Base-by-base conservation (phyloP, 169 alveolate genomes). In the Plasmodium ovale region DNA sequence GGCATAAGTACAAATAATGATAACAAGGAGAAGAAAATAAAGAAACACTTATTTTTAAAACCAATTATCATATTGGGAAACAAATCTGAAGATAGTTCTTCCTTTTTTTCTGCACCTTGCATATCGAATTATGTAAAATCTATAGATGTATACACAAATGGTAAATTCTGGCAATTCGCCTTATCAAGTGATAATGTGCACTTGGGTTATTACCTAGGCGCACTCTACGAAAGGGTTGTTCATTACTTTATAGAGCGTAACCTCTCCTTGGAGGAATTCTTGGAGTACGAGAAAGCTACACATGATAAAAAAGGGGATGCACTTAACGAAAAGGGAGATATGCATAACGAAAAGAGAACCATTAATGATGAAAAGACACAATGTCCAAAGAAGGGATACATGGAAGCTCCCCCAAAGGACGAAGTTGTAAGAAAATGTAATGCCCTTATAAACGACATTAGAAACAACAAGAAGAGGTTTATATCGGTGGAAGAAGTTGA, bases 101-200 rank as follows among this genome's bases (percentile, higher is more conserved):
- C 90, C 16, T 82, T 65, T 35, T 82, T 65, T 82, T 82, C 90
- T 10, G 67, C 90, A 6, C 90, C 90, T 27, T 82, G 90, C 39
- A 82, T 82, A 65, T 65, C 47, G 14, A 82, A 82, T 82, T 82
- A 82, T 64, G 53, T 82, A 31, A 56, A 67, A 21, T 49, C 90
- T 19, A 65, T 82, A 49, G 71, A 82, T 65, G 19, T 82, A 21
- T 64, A 82, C 58, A 67, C 64, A 33, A 82, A 82, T 82, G 84
- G 65, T 12, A 82, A 25, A 14, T 82, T 82, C 42, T 65, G 82
- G 84, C 53, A 65, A 7, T 82, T 33, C 59, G 19, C 54, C 65
- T 58, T 82, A 69, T 82, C 90, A 5, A 64, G 27, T 82, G 71
- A 82, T 47, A 82, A 82, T 35, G 53, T 39, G n/a, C 53, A 37